Conservation (phyloP, 2,329 filamentous ascomycete species). For the Aureobasidium mangrovei region DNA sequence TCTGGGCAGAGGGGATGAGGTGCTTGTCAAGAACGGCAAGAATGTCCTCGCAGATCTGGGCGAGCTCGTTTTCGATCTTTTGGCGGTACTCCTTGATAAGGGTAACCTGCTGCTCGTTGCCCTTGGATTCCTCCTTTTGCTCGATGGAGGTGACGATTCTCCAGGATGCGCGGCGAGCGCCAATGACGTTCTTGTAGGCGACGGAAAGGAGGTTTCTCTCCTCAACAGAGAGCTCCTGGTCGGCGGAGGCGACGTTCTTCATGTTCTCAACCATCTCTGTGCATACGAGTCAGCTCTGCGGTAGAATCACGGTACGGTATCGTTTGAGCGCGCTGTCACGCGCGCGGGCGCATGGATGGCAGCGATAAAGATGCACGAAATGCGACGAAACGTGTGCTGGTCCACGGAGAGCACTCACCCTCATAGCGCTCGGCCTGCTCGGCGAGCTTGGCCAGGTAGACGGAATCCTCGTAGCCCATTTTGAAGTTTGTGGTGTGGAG, state of each 20-base stretch:
- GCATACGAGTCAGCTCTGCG: not conserved
- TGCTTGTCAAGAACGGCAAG: slow-evolving; percentile 89
- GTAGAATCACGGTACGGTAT: too few relatives aligned
- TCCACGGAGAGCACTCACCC: slow-evolving; percentile 49
- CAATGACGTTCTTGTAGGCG: slow-evolving; percentile 99
- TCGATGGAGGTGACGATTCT: slow-evolving; percentile 97
- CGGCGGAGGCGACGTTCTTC: slow-evolving; percentile 90
- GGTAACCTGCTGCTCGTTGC: slow-evolving; percentile 79
- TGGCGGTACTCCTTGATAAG: slow-evolving; percentile 97
- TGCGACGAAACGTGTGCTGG: not conserved
- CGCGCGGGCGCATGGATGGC: not conserved
- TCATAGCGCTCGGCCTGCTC: slow-evolving; percentile 99
- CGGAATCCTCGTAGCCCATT: slow-evolving; percentile 99
- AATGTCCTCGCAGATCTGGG: slow-evolving; percentile 96
- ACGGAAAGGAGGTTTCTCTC: slow-evolving; percentile 96
- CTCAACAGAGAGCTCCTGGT: slow-evolving; percentile 62
- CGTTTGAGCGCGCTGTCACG: too few relatives aligned
- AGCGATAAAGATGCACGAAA: too few relatives aligned
- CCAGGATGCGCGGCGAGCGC: slow-evolving; percentile 93
- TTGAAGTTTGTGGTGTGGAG: slow-evolving; percentile 37
- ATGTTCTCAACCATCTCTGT: slow-evolving; percentile 99
- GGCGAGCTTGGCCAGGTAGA: slow-evolving; percentile 99
- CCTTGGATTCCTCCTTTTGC: slow-evolving; percentile 99
- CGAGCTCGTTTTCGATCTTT: slow-evolving; percentile 95
- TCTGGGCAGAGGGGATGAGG: slow-evolving; percentile 88